Evolutionary conservation across 2,329 filamentous ascomycete genomes (phyloP).

Genomic region (Colletotrichum echinochloae): DNA sequence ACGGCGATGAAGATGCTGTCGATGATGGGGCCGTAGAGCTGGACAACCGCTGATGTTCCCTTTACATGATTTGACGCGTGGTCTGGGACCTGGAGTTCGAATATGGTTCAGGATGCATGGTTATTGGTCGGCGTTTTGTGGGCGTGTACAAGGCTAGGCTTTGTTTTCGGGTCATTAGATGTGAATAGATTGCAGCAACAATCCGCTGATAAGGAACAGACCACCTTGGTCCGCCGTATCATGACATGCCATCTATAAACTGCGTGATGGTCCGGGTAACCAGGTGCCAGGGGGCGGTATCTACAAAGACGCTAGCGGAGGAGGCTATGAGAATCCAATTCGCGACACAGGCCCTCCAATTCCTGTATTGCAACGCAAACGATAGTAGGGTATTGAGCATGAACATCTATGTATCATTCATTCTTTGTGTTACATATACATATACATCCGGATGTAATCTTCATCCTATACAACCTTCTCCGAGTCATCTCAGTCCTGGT

Average conservation of each 20-base stretch:
- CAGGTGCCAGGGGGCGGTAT: too few relatives aligned
- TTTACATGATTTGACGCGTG: slow-evolving; percentile 10
- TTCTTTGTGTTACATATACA: neutral
- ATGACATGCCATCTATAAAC: neutral
- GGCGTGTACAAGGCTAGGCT: neutral
- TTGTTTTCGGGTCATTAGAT: neutral
- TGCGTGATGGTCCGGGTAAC: neutral
- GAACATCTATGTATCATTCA: neutral
- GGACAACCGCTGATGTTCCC: slow-evolving; percentile 50
- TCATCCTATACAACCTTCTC: neutral
- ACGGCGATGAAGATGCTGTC: slow-evolving; percentile 56
- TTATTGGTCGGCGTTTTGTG: slow-evolving; percentile 27
- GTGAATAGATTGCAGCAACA: slow-evolving; percentile 8
- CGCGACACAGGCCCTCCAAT: neutral
- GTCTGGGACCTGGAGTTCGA: neutral
- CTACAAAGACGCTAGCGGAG: neutral
- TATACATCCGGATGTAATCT: neutral
- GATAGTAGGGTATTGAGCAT: neutral
- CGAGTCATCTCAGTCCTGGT: slow-evolving; percentile 7
- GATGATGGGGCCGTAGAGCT: slow-evolving; percentile 58
- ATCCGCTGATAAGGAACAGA: neutral
- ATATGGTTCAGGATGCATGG: neutral
- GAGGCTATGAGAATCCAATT: neutral
- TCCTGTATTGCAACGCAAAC: neutral
- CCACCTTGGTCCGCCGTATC: neutral